These are phyloP conservation scores for Heterobasidion annosum DNA, from an alignment of 1,284 basidiomycete species.

Conservation along the genomic window DNA sequence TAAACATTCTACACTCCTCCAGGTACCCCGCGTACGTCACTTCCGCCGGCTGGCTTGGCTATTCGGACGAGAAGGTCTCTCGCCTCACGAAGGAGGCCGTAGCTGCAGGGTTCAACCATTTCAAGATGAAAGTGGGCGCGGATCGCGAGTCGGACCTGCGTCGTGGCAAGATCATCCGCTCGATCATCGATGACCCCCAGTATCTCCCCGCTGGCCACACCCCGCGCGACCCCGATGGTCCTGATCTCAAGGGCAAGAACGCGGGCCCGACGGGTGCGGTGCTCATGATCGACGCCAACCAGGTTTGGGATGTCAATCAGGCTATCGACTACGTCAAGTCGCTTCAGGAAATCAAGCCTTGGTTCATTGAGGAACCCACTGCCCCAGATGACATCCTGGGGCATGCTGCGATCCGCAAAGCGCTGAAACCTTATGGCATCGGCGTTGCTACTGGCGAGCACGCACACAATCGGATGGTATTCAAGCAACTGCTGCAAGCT, in stretches of 20 bases:
- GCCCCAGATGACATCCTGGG: conserved; percentile 88
- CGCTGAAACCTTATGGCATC: conserved; percentile 75
- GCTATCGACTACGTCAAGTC: conserved; percentile 88
- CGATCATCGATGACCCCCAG: conserved; percentile 88
- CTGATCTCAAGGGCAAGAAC: conserved; percentile 75
- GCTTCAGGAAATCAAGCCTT: conserved; percentile 81
- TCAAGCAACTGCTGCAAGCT: conserved; percentile 93
- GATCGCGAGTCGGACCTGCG: conserved; percentile 77
- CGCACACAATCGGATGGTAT: conserved; percentile 93
- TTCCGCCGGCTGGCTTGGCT: conserved; percentile 90
- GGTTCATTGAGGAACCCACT: conserved; percentile 97
- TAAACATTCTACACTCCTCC: conserved; percentile 6
- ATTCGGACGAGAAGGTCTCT: conserved; percentile 87
- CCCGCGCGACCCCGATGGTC: conserved; percentile 56
- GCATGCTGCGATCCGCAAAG: conserved; percentile 75
- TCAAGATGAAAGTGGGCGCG: conserved; percentile 96
- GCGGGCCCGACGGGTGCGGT: conserved; percentile 91
- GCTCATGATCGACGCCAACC: conserved; percentile 96
- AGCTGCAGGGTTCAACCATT: conserved; percentile 85
- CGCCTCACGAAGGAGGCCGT: conserved; percentile 83
- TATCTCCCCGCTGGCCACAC: conserved; percentile 48
- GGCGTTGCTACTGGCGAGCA: conserved; percentile 96
- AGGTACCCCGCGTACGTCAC: conserved; percentile 96
- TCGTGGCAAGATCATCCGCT: conserved; percentile 81
- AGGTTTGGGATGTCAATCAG: conserved; percentile 92